Evolutionary conservation across 2,329 filamentous ascomycete species (phyloP).

Genomic region (Penicillium thymicola): DNA sequence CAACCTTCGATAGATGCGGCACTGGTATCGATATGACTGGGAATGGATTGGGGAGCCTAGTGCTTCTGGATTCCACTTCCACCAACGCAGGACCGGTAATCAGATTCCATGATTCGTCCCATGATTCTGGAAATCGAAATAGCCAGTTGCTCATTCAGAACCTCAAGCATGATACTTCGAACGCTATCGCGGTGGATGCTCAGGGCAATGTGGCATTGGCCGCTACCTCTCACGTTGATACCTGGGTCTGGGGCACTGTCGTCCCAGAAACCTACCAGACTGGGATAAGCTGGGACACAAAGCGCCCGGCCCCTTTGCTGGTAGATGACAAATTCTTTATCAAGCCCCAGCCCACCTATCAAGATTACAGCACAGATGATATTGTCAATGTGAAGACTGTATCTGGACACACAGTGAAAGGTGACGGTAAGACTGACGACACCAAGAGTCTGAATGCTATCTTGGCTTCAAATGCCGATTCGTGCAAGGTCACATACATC

Average conservation of each 20-base stretch:
- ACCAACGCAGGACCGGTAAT: constrained; percentile 26
- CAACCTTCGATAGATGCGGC: constrained; percentile 27
- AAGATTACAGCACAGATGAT: constrained; percentile 39
- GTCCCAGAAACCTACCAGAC: constrained; percentile 28
- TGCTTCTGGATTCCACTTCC: constrained; percentile 29
- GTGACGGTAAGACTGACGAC: constrained; percentile 44
- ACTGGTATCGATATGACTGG: constrained; percentile 30
- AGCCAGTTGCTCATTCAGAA: constrained; percentile 31
- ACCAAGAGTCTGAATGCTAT: constrained; percentile 37
- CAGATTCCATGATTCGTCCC: constrained; percentile 28
- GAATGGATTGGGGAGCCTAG: constrained; percentile 26
- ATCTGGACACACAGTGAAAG: constrained; percentile 37
- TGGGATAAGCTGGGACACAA: constrained; percentile 31
- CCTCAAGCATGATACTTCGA: constrained; percentile 20
- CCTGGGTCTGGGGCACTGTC: constrained; percentile 36
- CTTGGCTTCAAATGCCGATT: constrained; percentile 28
- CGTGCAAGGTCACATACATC: constrained; percentile 34
- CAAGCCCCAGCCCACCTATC: constrained; percentile 45
- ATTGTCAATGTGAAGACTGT: constrained; percentile 50
- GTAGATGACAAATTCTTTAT: constrained; percentile 42
- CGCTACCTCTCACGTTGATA: constrained; percentile 22
- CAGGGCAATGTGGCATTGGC: constrained; percentile 20
- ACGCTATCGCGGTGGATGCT: constrained; percentile 30
- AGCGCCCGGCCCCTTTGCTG: constrained; percentile 32
- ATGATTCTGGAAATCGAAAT: constrained; percentile 26